Evolutionary conservation across 257 asterid species (phyloP).

Genomic region (Agastache rugosa): DNA sequence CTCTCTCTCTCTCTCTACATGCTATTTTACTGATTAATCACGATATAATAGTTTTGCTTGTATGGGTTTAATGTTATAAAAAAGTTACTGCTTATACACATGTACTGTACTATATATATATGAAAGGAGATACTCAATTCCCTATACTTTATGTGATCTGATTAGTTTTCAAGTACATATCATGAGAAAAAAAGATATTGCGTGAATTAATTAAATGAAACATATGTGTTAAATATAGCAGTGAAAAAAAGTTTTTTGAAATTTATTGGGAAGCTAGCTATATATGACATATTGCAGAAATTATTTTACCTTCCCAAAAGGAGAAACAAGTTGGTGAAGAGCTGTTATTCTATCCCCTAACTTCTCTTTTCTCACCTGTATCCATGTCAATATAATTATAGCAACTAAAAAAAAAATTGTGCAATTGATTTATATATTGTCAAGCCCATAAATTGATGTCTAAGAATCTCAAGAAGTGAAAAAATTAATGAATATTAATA

Average conservation of each 20-base stretch:
- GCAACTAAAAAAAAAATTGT: neutral
- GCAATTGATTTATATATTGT: neutral
- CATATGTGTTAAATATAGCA: neutral
- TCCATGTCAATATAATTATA: slow-evolving; percentile 14
- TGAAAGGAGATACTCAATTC: neutral
- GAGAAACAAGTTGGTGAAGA: slow-evolving; percentile 98
- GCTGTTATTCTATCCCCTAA: slow-evolving; percentile 91
- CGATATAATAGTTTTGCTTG: slow-evolving; percentile 18
- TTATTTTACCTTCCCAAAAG: slow-evolving; percentile 89
- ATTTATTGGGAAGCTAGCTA: neutral
- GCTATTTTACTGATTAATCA: slow-evolving; percentile 14
- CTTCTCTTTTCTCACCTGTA: slow-evolving; percentile 95
- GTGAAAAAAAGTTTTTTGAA: neutral
- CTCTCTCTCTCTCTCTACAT: neutral
- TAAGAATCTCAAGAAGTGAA: slow-evolving; percentile 22
- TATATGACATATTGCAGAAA: neutral
- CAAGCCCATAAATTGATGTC: slow-evolving; percentile 24
- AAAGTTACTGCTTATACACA: slow-evolving; percentile 2
- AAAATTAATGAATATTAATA: neutral
- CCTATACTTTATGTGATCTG: neutral
- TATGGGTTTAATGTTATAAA: slow-evolving; percentile 42
- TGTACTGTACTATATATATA: neutral
- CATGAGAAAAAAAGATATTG: neutral
- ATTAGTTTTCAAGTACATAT: neutral
- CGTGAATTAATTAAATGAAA: neutral